Evolutionary conservation across 352 stramenopile genomes (phyloP), one percentile per base, ranked within the genome.

Genomic region (Globisporangium splendens): DNA sequence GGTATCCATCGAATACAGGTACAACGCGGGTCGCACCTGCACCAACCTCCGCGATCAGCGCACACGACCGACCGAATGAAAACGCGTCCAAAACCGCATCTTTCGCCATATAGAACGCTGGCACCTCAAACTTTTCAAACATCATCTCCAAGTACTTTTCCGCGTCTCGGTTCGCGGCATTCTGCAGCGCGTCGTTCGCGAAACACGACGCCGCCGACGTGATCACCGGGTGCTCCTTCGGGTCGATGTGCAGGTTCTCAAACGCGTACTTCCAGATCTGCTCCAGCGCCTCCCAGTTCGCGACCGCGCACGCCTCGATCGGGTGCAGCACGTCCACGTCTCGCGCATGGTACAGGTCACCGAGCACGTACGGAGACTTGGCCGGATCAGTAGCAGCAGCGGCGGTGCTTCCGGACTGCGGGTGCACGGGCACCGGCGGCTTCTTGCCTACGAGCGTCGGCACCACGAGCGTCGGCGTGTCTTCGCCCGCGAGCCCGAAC

Each of bases 401-500:
- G 47, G 22, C 17, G 54, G n/a, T 33, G 15, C 6, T 11, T 20
- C 33, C 21, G 1, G 68, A 31, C 46, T 51, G 5, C n/a, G 46
- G 11, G 33, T 56, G 33, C 28, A 43, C 15, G 3, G 21, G 38
- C 35, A 43, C 14, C 13, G 21, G 38, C 3, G 68, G 65, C 8
- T 70, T 68, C 35, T 54, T 60, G 2, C 79, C 86, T 20, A 94
- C 79, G 28, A 75, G 61, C 1, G 88, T 97, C 6, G 90, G 82
- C 8, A 96, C 44, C 24, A 97, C 88, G 48, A 96, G 63, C 61
- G 96, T 93, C 21, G 95, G 95, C 56, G 88, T 95, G 73, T 98
- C 95, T 59, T 98, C 94, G 8, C 95, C 95, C 13, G 94, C 93
- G 60, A 98, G 94, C 21, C 95, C 95, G 72, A 98, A 98, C 60